Evolutionary conservation across 495 filamentous ascomycete genomes (phyloP).

Genomic region (Xanthoparmelia taractica): DNA sequence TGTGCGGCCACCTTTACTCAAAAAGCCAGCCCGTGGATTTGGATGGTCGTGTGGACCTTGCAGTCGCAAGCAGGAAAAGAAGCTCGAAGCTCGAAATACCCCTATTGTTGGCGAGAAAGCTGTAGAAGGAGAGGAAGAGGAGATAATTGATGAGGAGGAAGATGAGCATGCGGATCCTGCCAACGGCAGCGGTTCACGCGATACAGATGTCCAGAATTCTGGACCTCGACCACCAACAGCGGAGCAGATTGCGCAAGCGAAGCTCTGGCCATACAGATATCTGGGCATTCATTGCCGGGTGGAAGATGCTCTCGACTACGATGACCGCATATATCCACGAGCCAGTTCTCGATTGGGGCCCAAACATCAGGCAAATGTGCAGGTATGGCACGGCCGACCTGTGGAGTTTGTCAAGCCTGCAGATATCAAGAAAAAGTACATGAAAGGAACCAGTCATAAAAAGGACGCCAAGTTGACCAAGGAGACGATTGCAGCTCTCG

Average conservation of each 20-base stretch:
- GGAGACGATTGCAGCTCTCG: constrained; percentile 66
- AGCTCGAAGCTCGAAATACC: constrained; percentile 83
- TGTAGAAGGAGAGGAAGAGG: constrained; percentile 70
- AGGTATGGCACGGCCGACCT: constrained; percentile 72
- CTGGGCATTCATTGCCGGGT: constrained; percentile 91
- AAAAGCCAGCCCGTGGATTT: constrained; percentile 96
- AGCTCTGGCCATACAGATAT: constrained; percentile 94
- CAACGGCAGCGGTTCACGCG: constrained; percentile 52
- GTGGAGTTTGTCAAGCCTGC: constrained; percentile 83
- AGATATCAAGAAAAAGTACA: constrained; percentile 72
- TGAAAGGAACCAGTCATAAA: constrained; percentile 54
- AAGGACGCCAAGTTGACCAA: constrained; percentile 67
- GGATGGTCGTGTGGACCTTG: constrained; percentile 97
- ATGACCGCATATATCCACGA: constrained; percentile 94
- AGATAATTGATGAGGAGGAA: constrained; percentile 66
- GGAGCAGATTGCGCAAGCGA: constrained; percentile 85
- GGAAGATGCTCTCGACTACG: constrained; percentile 94
- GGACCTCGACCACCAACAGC: constrained; percentile 65
- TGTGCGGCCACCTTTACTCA: constrained; percentile 82
- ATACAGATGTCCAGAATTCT: constrained; percentile 41
- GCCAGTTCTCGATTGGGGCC: constrained; percentile 89
- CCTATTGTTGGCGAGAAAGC: constrained; percentile 50
- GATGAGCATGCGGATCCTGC: constrained; percentile 50
- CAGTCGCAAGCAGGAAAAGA: constrained; percentile 86
- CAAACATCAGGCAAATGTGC: constrained; percentile 82